Base-by-base conservation (phyloP, 2,329 filamentous ascomycete species). In the Diaporthe sp. region DNA sequence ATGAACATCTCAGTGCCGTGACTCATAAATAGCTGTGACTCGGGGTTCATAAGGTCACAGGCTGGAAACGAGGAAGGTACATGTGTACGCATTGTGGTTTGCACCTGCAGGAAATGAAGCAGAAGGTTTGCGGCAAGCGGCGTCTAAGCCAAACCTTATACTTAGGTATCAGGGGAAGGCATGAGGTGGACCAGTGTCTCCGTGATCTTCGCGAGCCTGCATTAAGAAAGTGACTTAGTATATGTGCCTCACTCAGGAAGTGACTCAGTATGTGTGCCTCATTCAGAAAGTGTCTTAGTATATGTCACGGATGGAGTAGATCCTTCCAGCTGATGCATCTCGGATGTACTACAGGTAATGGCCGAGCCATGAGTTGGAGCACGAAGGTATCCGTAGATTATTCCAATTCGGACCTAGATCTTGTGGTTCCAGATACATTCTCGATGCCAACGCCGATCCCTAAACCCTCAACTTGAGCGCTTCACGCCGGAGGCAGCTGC, bases 391-490 rank as follows among this genome's bases (percentile, higher is more conserved):
- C 38, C 35, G 19, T 47, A 28, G n/a, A 19, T 15, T 28, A 30
- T 54, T 72, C 45, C 68, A 64, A 61, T 64, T 19, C 40, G 47
- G 47, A 64, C 38, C 50, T 42, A 33, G 38, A 22, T 54, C 50
- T 64, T 40, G 54, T 71, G 54, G 28, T 64, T 45, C 25, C 57
- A 54, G 25, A 45, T 55, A 55, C 57, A 55, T 45, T 64, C 25
- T 40, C 28, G 57, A 42, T 64, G 40, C 57, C 45, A 42, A 72
- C 70, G 70, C 70, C 70, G 25, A 64, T 35, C 69, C 33, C 45
- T 42, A 45, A 71, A 8, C 25, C 57, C 8, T 12, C 47, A 64
- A 19, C 45, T 42, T 28, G 38, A 35, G 57, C 38, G 30, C 33
- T 33, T 40, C 13, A 45, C 50, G 50, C 30, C 35, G 13, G 15